phyloP scores from a whole-genome alignment of 2,329 filamentous ascomycete genomes.

The Fusarium nelsonii region DNA sequence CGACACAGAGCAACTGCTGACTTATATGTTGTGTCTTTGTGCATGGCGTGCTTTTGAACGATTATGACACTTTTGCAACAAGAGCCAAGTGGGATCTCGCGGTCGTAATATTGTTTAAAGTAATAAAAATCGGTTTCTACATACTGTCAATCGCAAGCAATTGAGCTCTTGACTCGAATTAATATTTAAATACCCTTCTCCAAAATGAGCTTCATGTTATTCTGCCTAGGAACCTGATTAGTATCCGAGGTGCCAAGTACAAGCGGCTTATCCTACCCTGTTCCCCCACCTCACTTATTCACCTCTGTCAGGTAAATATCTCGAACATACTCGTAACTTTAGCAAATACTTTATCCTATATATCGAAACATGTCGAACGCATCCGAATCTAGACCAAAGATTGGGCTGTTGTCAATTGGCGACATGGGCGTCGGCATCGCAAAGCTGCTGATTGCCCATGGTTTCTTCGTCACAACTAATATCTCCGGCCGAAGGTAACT shows the following conservation, averaged over 20 bases:
- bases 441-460: slow-evolving; percentile 60
- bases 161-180: background rate
- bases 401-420: slow-evolving; percentile 66
- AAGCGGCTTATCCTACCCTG: slow-evolving; percentile 5
- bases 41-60: no score
- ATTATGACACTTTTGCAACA: no score
- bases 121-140: background rate
- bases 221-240: background rate
- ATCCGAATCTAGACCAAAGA: slow-evolving; percentile 15
- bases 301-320: background rate
- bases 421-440: slow-evolving; percentile 68
- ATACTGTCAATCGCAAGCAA: background rate
- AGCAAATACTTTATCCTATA: background rate
- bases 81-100: no score
- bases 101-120: no score
- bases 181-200: no score
- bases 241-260: background rate
- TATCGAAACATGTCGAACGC: slow-evolving; percentile 8
- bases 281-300: slow-evolving; percentile 3
- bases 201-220: background rate
- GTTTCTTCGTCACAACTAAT: slow-evolving; percentile 65
- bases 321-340: background rate
- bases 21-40: no score
- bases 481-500: slow-evolving; percentile 60
- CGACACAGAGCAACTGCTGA: no score